Percentiles rank a stretch among this genome's conserved stretches.
Evolutionary conservation across 495 filamentous ascomycete species (phyloP).

Genomic region (Penicillium paradoxum): DNA sequence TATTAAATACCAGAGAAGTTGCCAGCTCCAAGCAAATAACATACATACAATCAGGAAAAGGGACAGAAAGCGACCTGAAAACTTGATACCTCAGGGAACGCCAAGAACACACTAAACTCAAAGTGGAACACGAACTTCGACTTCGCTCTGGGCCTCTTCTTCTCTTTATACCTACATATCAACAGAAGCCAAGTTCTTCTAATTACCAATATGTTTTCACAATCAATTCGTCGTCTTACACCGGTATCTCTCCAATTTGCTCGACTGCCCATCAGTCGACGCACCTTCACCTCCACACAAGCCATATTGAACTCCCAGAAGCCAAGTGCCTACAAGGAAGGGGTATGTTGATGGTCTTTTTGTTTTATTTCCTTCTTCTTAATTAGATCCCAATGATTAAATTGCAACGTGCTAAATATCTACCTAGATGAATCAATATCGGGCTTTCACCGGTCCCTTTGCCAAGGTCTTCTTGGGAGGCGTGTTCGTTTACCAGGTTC

Average conservation of each 20-base stretch:
- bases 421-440: constrained; percentile 66
- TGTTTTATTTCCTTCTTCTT: too few species aligned
- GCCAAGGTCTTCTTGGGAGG: constrained; percentile 81
- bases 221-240: constrained; percentile 7
- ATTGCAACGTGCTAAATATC: neutral
- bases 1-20: too few species aligned
- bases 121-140: constrained; percentile 5
- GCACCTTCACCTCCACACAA: constrained; percentile 16
- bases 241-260: neutral
- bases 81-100: constrained; percentile 4
- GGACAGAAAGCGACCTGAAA: too few species aligned
- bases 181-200: neutral
- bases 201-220: constrained; percentile 5
- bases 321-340: constrained; percentile 24
- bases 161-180: neutral
- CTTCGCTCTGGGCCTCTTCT: neutral
- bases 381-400: neutral
- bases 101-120: constrained; percentile 2
- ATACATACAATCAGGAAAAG: too few species aligned
- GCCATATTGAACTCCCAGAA: constrained; percentile 13
- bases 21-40: too few species aligned
- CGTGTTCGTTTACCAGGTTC: constrained; percentile 80
- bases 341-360: constrained; percentile 17
- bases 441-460: constrained; percentile 71
- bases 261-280: neutral